Evolutionary conservation across 1,139 yeast genomes (phyloP).

Genomic region (Meyerozyma elateridarum): DNA sequence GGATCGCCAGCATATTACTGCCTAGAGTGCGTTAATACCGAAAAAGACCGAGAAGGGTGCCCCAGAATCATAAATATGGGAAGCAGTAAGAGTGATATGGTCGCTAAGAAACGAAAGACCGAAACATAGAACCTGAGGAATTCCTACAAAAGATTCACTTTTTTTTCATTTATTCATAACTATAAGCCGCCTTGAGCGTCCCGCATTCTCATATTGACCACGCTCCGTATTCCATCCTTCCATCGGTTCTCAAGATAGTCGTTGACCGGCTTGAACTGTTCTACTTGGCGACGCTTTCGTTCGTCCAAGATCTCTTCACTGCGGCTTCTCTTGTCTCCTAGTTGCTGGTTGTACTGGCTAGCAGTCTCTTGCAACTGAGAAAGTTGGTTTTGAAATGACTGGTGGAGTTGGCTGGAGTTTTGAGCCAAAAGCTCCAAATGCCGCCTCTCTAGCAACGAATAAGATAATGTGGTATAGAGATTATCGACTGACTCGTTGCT

Average conservation of each 20-base stretch:
- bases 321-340: constrained; percentile 25
- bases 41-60: constrained; percentile 89
- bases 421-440: constrained; percentile 20
- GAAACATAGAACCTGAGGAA: no score
- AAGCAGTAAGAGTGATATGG: constrained; percentile 62
- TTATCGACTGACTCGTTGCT: no score
- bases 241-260: constrained; percentile 33
- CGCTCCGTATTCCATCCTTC: constrained; percentile 35
- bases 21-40: constrained; percentile 75
- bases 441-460: constrained; percentile 27
- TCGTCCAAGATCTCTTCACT: constrained; percentile 26
- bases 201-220: constrained; percentile 30
- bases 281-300: constrained; percentile 31
- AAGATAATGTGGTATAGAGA: constrained; percentile 30
- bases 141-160: no score
- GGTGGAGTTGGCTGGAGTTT: constrained; percentile 18
- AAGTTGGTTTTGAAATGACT: constrained; percentile 17
- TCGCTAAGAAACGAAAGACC: constrained; percentile 45
- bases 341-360: constrained; percentile 13
- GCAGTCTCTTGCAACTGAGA: constrained; percentile 16
- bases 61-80: constrained; percentile 83
- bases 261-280: constrained; percentile 31
- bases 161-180: no score
- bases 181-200: no score
- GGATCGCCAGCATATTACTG: constrained; percentile 77